Evolutionary conservation across 805 yeast species (phyloP), one percentile per base, ranked within the genome.

Genomic region (Wickerhamiella kurtzmanii): DNA sequence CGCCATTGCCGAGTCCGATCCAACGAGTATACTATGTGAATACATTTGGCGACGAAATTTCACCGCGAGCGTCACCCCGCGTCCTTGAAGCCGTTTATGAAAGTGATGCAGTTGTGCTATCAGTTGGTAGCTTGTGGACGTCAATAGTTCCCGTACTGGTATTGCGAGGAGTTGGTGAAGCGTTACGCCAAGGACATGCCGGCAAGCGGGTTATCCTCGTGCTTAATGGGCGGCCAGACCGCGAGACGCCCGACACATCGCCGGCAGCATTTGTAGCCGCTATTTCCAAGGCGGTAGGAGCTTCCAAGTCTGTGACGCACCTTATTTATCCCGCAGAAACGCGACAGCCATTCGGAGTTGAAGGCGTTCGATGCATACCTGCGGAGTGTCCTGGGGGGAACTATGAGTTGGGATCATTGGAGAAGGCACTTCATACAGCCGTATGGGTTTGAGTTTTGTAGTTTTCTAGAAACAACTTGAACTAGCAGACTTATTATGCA

Each of bases 71-170:
- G 1, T 80, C 80, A 53, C 62, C 76, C 2, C 65, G 83, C 43
- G 87, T 80, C 0, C 59, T 76, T 1, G 62, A 73, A 1, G 68
- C 73, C 20, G 59, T 86, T 2, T 56, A 67, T 18, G 39, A 42
- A 4, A 66, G 84, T 0, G 73, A 79, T 35, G 67, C 74, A 13
- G 64, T 87, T 0, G 67, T 88, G 0, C 84, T 79, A 58, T 82
- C 94, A 0, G 82, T 88, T 47, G 96, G 97, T 1, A 82, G 94
- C 1, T 66, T 88, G 35, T 82, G 83, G 80, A 88, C 97, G 0
- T 83, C 95, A 44, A 76, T 82, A 4, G 65, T 86, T 2, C 96
- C 97, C 0, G 78, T 86, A 0, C 64, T 86, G 4, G 73, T 85
- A 6, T 65, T 85, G 2, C 76, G 76, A 44, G 94, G 94, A 2